These are phyloP conservation scores for Saccharomyces hybrid DNA, from an alignment of 1,139 yeast genomes.

Conservation along the genomic window DNA sequence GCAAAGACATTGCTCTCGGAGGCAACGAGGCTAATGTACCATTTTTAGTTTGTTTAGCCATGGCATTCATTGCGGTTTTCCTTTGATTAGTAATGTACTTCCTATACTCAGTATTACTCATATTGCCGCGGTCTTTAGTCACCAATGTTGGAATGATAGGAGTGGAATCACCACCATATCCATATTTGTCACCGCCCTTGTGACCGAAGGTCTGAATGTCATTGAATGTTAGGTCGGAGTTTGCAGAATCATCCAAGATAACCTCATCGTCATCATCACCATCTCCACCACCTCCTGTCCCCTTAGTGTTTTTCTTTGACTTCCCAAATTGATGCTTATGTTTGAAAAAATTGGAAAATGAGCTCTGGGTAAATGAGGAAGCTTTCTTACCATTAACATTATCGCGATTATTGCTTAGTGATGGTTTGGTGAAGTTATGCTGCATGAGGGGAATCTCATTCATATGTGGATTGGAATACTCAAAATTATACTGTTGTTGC, in stretches of 20 bases:
- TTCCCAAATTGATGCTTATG: slow-evolving; percentile 15
- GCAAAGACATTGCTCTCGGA: slow-evolving; percentile 56
- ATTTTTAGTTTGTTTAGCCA: slow-evolving; percentile 34
- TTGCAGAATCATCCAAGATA: slow-evolving; percentile 40
- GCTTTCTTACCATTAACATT: slow-evolving; percentile 8
- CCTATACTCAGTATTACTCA: slow-evolving; percentile 53
- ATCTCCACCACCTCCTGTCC: slow-evolving; percentile 18
- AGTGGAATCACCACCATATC: slow-evolving; percentile 49
- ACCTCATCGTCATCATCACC: slow-evolving; percentile 49
- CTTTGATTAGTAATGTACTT: slow-evolving; percentile 63
- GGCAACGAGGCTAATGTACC: slow-evolving; percentile 6
- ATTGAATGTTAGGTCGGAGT: slow-evolving; percentile 47
- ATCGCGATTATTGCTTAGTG: slow-evolving; percentile 5
- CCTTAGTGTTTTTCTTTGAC: slow-evolving; percentile 4
- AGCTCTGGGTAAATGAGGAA: slow-evolving; percentile 20
- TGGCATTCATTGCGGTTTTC: slow-evolving; percentile 46
- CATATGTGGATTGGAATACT: slow-evolving; percentile 1
- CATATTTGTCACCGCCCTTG: slow-evolving; percentile 50
- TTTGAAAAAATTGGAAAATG: slow-evolving; percentile 22
- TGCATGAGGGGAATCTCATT: background rate
- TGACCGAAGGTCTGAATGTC: slow-evolving; percentile 58
- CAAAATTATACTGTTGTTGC: slow-evolving; percentile 13
- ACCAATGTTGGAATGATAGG: slow-evolving; percentile 66
- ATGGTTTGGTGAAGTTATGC: slow-evolving; percentile 4
- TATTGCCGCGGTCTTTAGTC: slow-evolving; percentile 27